Evolutionary conservation across 306 rosid genomes (phyloP), one percentile per base, ranked within the genome.

Genomic region (Betula pendula): DNA sequence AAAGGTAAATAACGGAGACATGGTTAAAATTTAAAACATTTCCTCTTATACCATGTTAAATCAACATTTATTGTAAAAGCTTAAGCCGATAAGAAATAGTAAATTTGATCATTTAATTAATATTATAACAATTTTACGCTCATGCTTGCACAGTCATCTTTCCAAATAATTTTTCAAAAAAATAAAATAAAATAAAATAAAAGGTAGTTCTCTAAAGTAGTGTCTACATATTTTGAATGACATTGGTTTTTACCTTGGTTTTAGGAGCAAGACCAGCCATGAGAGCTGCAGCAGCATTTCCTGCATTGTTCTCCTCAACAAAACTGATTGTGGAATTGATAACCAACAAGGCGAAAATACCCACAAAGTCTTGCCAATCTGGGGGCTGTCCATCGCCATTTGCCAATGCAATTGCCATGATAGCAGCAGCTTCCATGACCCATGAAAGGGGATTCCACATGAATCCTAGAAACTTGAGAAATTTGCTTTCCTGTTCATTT

Each of bases 201-300:
- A n/a, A n/a, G n/a, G n/a, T n/a, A n/a, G 44, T 24, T 62, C n/a
- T 8, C 45, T 31, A 33, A 16, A 16, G 20, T 33, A 16, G 14
- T 29, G 45, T 11, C 45, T 33, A 63, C 45, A 17, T 17, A 35
- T 11, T 35, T 24, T 13, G 20, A 79, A 3, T 59, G 6, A 75
- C 49, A 10, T 49, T 75, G 53, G 43, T 27, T 15, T 68, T 59
- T 82, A 95, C 98, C 97, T 95, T 95, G 17, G 98, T 87, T 76
- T 95, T 95, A 4, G 98, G 98, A 71, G 98, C 98, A 86, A 95
- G 98, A 79, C 98, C 92, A 58, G 97, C 97, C 98, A 95, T 95
- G 50, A 95, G 98, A 20, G 98, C 98, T 42, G 98, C 98, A 33
- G 98, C 98, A 20, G 98, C 98, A 84, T 95, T 95, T 43, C 98